Evolutionary conservation across 768 basidiomycete species (phyloP).

Genomic region (Suillus luteus): DNA sequence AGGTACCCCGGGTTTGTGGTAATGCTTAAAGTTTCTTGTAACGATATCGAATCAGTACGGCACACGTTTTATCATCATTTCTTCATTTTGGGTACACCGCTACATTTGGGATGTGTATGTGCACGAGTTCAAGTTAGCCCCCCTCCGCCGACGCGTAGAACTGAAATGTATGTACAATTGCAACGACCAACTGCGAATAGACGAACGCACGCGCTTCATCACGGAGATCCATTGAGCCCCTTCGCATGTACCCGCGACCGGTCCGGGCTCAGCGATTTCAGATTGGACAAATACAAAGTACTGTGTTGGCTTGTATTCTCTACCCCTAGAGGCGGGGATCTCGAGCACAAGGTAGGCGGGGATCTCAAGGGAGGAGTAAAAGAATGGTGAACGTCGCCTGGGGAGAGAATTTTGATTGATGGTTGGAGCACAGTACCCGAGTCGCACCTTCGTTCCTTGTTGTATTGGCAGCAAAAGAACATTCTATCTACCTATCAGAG

Average conservation of each 20-base stretch:
- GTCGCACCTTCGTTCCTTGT: not conserved
- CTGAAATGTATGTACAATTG: not conserved
- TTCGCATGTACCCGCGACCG: not conserved
- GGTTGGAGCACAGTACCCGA: not conserved
- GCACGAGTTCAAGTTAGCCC: too few species aligned
- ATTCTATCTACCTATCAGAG: not conserved
- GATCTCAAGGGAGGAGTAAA: not conserved
- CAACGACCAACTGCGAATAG: not conserved
- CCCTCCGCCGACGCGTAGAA: not conserved
- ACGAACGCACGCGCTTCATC: not conserved
- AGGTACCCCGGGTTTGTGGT: not conserved
- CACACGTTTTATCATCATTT: not conserved
- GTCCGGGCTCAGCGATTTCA: not conserved
- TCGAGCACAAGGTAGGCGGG: not conserved
- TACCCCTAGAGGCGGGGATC: not conserved
- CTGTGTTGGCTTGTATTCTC: not conserved
- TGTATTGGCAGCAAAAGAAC: not conserved
- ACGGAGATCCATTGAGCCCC: not conserved
- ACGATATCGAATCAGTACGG: not conserved
- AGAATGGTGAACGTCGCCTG: not conserved
- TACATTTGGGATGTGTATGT: too few species aligned
- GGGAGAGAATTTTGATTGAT: not conserved
- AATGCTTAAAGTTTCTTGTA: not conserved
- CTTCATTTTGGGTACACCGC: too few species aligned
- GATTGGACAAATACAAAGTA: constrained; percentile 3